Base-by-base conservation (phyloP, 2,329 filamentous ascomycete genomes). In the Venturia aucupariae region DNA sequence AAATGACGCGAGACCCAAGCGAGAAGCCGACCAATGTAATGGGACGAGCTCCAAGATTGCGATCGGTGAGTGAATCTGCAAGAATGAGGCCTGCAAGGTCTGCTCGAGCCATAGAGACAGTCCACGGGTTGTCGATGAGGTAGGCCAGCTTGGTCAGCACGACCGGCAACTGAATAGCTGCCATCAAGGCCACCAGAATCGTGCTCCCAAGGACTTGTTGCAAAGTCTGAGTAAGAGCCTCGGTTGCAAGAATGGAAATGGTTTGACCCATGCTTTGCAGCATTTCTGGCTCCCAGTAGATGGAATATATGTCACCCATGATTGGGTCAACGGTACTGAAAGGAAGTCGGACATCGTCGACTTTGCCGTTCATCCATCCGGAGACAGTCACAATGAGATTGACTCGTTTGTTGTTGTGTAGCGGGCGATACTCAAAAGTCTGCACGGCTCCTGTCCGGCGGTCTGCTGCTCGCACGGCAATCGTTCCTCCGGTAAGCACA, bases 231-330 rank as follows among this genome's bases (percentile, higher is more conserved):
- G 94, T 97, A 67, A 99, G 85, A 71, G 94, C 94, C 85, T 99
- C 94, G 41, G 94, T 99, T 65, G 94, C 94, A 68, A 99, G 80
- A 76, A 99, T 97, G 71, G 97, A 97, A 71, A 99, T 97, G 57
- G 94, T 99, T 74, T 94, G 90, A 84, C 94, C 94, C 88, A 97
- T 99, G 76, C 91, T 96, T 70, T 86, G 88, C 72, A 99, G 83
- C 92, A 99, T 96, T 73, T 99, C 94, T 3, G 94, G 95, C 75
- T 99, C 94, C 92, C 94, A 99, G 65, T 95, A 81, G 13, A 99
- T 88, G 0, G 93, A 97, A 77, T 99, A 99, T 19, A 99, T 87
- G 73, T 99, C 94, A 15, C 94, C 94, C 94, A 99, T 99, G 67
- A 97, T 85, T 0, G 95, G 91, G 74, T 99, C 92, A 7, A 99